A percentile compares a stretch with the other conserved stretches of the same genome.
phyloP scores from a whole-genome alignment of 306 rosid species.

The Medicago lupulina region DNA sequence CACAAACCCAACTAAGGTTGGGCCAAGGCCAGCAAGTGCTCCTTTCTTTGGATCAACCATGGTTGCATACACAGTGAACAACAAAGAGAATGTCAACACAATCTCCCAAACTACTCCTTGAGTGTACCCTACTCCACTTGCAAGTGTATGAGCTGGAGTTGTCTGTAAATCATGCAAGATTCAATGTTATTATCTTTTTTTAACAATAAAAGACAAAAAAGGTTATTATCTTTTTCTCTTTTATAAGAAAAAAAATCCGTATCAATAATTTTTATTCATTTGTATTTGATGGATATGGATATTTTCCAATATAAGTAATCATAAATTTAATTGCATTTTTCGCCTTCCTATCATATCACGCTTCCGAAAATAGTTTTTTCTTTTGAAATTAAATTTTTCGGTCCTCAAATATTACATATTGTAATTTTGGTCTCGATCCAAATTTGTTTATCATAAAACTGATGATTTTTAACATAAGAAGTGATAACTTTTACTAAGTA shows the following conservation, averaged over 20 bases:
- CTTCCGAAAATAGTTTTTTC: no score
- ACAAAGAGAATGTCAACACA: constrained; percentile 73
- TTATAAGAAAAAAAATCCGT: neutral
- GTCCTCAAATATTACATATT: no score
- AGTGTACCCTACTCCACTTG: constrained; percentile 68
- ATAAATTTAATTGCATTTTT: no score
- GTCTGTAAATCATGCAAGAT: constrained; percentile 31
- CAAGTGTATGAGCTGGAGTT: constrained; percentile 76
- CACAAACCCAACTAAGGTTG: constrained; percentile 71
- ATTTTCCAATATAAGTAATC: no score
- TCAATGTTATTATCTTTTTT: neutral
- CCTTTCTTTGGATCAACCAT: constrained; percentile 92
- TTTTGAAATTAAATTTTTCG: no score
- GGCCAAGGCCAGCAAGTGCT: constrained; percentile 71
- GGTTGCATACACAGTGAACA: constrained; percentile 78
- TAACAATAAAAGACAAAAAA: neutral
- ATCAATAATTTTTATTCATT: neutral
- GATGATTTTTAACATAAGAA: no score
- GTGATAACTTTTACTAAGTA: no score
- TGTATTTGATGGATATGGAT: neutral
- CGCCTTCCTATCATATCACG: no score
- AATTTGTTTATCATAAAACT: no score
- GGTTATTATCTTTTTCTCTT: neutral
- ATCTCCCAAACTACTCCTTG: constrained; percentile 91
- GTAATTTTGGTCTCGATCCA: no score